phyloP scores from a whole-genome alignment of 331 rosid species.

The Telfairia occidentalis region DNA sequence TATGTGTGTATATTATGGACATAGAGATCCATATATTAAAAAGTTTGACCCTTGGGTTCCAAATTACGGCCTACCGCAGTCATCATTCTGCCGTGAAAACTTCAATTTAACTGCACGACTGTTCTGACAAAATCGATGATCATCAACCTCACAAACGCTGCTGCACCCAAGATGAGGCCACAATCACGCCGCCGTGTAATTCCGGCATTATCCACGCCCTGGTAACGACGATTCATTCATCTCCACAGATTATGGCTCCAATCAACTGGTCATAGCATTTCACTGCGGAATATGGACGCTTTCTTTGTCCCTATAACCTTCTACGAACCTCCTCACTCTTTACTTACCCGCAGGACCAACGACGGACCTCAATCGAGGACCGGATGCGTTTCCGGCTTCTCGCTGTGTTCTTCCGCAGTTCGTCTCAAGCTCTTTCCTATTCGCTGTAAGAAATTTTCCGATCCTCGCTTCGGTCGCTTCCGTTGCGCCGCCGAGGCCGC shows the following conservation, averaged over 20 bases:
- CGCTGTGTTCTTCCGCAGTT: conserved; percentile 17
- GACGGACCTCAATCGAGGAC: conserved; percentile 23
- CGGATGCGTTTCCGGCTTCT: conserved; percentile 17
- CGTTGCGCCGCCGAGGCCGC: conserved; percentile 29
- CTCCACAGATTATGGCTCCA: conserved; percentile 23
- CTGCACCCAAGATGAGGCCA: background rate
- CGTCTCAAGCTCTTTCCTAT: conserved; percentile 21
- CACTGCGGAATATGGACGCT: conserved; percentile 44
- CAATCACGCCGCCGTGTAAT: conserved; percentile 13
- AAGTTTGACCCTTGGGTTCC: no score
- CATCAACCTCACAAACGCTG: background rate
- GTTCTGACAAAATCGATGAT: background rate
- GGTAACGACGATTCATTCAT: background rate
- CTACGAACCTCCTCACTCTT: conserved; percentile 21
- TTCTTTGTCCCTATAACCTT: conserved; percentile 31
- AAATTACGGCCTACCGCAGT: background rate
- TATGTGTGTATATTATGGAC: no score
- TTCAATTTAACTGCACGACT: background rate
- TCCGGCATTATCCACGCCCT: background rate
- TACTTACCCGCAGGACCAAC: conserved; percentile 9
- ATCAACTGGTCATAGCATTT: background rate
- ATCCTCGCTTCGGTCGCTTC: conserved; percentile 25
- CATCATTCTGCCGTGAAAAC: background rate
- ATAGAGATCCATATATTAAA: no score
- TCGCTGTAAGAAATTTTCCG: conserved; percentile 6